Base-by-base conservation (phyloP, 352 stramenopile genomes). In the Globisporangium recalcitrans region DNA sequence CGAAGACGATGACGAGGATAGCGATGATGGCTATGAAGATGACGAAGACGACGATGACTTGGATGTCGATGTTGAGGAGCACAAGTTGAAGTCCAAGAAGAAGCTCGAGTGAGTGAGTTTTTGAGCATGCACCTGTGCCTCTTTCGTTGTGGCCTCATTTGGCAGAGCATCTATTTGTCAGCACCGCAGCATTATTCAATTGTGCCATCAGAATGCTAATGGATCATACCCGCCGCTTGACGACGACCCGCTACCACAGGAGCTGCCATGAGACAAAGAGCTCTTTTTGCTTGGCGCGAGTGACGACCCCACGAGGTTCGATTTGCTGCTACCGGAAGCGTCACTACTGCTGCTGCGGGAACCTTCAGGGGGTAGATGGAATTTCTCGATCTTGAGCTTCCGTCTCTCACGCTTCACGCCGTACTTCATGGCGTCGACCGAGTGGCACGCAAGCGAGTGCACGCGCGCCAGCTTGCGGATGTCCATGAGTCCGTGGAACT, bases 311-410 rank as follows among this genome's bases (percentile, higher is more conserved):
- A 61, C 44, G 52, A 66, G 60, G 21, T 52, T 55, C 42, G 60
- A 56, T 40, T 63, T 57, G 32, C 55, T 44, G 21, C 47, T 66
- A 2, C 57, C 32, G 16, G 21, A 58, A 27, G 31, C 13, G 19
- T 67, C 14, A 42, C 27, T 57, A 34, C 44, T 68, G 24, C 27
- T 65, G 47, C 51, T 85, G 48, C 80, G 82, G 22, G 78, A 87
- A 1, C 70, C 78, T 71, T 90, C 82, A 0, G 82, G 82, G 0
- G 77, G 80, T 21, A 91, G 63, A 56, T 91, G 82, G 48, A 91
- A 84, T 56, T 87, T 85, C n/a, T 91, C 82, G 52, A 91, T 75
- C 56, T 82, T 84, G n/a, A 90, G 68, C 65, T 90, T 90, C 22
- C 82, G 80, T 4, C 71, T 76, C 36, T 87, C 80, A 36, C 82